Percentiles rank a stretch among this genome's conserved stretches.
Evolutionary conservation across 2,329 filamentous ascomycete genomes (phyloP).

Genomic region (Immersiporthe knoxdaviesiana): DNA sequence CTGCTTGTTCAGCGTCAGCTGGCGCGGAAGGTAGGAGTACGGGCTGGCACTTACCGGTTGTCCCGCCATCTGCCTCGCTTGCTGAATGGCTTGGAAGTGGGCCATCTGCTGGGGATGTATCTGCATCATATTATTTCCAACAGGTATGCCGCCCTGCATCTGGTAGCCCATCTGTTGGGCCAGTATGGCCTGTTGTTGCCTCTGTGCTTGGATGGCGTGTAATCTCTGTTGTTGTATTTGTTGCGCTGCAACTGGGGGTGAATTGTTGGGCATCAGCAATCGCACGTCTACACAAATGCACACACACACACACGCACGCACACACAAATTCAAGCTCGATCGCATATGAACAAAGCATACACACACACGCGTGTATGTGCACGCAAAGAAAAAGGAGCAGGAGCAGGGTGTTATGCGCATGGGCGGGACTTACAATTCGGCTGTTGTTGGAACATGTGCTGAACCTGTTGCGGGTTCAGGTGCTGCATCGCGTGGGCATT

Average conservation of each 20-base stretch:
- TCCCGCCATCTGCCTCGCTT: constrained; percentile 27
- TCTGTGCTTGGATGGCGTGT: constrained; percentile 55
- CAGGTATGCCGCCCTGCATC: constrained; percentile 55
- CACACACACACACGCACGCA: background rate
- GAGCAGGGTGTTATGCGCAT: constrained; percentile 21
- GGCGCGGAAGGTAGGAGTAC: background rate
- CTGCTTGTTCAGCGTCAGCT: constrained; percentile 29
- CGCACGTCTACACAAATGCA: background rate
- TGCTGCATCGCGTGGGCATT: constrained; percentile 75
- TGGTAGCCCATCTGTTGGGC: constrained; percentile 54
- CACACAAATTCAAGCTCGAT: too few species aligned
- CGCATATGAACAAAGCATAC: too few species aligned
- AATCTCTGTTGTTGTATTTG: constrained; percentile 59
- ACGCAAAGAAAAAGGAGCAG: background rate
- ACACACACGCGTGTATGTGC: too few species aligned
- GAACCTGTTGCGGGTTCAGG: constrained; percentile 59
- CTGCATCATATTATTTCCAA: constrained; percentile 49
- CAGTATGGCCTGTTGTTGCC: constrained; percentile 57
- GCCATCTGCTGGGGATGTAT: constrained; percentile 44
- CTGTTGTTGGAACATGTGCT: constrained; percentile 62
- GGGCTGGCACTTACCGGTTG: constrained; percentile 27
- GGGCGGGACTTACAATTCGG: constrained; percentile 41
- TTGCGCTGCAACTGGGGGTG: constrained; percentile 38
- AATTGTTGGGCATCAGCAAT: constrained; percentile 4
- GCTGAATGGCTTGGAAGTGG: constrained; percentile 39